Evolutionary conservation across 1,284 basidiomycete genomes (phyloP).

Genomic region (Serendipita sp.): DNA sequence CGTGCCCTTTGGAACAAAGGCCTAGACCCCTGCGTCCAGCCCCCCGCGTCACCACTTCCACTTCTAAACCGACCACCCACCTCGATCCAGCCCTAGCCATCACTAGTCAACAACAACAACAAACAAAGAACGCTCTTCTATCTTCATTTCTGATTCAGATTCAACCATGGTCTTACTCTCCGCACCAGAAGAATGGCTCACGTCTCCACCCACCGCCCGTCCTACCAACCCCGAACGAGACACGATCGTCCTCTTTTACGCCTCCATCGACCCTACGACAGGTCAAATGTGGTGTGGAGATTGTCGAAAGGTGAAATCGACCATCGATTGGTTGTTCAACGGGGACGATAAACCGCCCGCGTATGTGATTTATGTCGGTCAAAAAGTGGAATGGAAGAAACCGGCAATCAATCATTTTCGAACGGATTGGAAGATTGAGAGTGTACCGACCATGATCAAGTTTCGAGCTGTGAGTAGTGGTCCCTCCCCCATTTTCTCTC

Average conservation of each 20-base stretch:
- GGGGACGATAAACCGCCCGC: neutral
- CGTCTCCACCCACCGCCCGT: neutral
- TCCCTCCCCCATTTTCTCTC: too few species aligned
- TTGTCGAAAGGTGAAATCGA: slow-evolving; percentile 2
- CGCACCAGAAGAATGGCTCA: slow-evolving; percentile 9
- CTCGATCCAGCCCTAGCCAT: too few species aligned
- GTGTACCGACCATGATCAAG: slow-evolving; percentile 1
- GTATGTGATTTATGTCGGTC: neutral
- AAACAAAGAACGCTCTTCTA: neutral
- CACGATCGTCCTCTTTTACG: slow-evolving; percentile 1
- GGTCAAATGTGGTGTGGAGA: neutral
- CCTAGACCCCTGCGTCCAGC: neutral
- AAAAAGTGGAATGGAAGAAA: neutral
- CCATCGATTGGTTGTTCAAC: slow-evolving; percentile 1
- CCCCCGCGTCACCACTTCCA: too few species aligned
- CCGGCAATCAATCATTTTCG: neutral
- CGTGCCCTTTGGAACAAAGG: neutral
- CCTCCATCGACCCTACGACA: neutral
- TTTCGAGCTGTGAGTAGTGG: neutral
- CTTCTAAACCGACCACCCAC: too few species aligned
- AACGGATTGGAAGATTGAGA: neutral
- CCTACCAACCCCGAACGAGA: neutral
- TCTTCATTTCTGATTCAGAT: neutral
- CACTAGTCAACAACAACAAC: neutral
- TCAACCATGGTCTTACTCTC: neutral